These are phyloP conservation scores for Botrytis hyacinthi DNA, from an alignment of 2,329 filamentous ascomycete genomes.

Conservation along the genomic window DNA sequence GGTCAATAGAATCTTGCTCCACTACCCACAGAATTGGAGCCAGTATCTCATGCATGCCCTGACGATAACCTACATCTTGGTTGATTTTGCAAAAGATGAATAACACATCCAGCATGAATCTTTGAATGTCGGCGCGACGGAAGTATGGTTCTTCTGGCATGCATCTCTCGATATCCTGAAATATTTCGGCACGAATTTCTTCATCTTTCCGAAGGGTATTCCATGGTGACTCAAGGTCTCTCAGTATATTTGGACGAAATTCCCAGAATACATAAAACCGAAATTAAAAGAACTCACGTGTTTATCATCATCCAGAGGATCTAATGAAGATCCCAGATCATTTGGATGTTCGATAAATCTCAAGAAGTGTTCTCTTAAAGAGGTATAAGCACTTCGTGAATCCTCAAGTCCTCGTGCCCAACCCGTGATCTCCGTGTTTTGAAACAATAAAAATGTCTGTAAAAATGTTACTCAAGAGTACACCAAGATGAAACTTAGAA, in stretches of 20 bases:
- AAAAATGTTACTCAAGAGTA: slow-evolving; percentile 16
- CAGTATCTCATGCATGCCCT: slow-evolving; percentile 96
- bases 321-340: slow-evolving; percentile 68
- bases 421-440: slow-evolving; percentile 58
- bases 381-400: slow-evolving; percentile 70
- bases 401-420: slow-evolving; percentile 69
- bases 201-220: slow-evolving; percentile 83
- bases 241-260: slow-evolving; percentile 42
- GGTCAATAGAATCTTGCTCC: slow-evolving; percentile 73
- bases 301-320: slow-evolving; percentile 82
- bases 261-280: not conserved
- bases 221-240: slow-evolving; percentile 75
- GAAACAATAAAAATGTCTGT: slow-evolving; percentile 78
- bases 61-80: slow-evolving; percentile 82
- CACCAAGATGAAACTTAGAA: not conserved
- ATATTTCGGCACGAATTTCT: slow-evolving; percentile 78
- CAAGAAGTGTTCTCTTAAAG: slow-evolving; percentile 71
- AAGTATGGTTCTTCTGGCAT: slow-evolving; percentile 92
- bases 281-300: slow-evolving; percentile 43
- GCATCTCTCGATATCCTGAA: slow-evolving; percentile 87
- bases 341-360: slow-evolving; percentile 83
- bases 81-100: slow-evolving; percentile 96
- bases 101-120: slow-evolving; percentile 79
- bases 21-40: slow-evolving; percentile 86
- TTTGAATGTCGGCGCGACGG: slow-evolving; percentile 73